phyloP scores from a whole-genome alignment of 2,329 filamentous ascomycete species.

The Eurotiales sp. region DNA sequence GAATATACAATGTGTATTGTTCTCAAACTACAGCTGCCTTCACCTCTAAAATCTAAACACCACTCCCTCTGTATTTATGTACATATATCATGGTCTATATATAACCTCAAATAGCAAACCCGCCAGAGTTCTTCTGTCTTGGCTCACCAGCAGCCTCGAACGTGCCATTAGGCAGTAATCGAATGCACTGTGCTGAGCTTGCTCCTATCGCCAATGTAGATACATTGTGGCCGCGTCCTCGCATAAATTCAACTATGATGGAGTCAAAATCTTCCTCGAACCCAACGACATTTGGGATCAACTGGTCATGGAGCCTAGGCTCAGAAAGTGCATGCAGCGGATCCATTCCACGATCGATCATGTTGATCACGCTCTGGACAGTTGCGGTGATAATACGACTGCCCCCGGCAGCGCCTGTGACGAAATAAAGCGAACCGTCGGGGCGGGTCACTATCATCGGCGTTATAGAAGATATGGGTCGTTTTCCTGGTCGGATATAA shows the following conservation, averaged over 20 bases:
- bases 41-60: no score
- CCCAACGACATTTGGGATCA: conserved; percentile 64
- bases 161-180: conserved; percentile 57
- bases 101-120: conserved; percentile 36
- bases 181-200: conserved; percentile 70
- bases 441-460: conserved; percentile 70
- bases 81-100: neutral
- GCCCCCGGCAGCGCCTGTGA: conserved; percentile 74
- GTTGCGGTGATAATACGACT: conserved; percentile 79
- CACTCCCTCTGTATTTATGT: neutral
- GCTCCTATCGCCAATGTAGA: conserved; percentile 61
- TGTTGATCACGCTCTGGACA: conserved; percentile 68
- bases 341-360: conserved; percentile 63
- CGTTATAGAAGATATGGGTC: conserved; percentile 77
- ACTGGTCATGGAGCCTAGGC: conserved; percentile 76
- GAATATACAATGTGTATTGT: no score
- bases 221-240: conserved; percentile 64
- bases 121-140: conserved; percentile 67
- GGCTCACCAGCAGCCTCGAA: conserved; percentile 79
- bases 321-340: conserved; percentile 59
- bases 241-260: conserved; percentile 60
- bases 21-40: no score
- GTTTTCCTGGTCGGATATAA: conserved; percentile 75
- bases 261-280: conserved; percentile 71
- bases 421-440: conserved; percentile 63